phyloP scores from a whole-genome alignment of 1,139 yeast species.

The Candida labiduridarum region DNA sequence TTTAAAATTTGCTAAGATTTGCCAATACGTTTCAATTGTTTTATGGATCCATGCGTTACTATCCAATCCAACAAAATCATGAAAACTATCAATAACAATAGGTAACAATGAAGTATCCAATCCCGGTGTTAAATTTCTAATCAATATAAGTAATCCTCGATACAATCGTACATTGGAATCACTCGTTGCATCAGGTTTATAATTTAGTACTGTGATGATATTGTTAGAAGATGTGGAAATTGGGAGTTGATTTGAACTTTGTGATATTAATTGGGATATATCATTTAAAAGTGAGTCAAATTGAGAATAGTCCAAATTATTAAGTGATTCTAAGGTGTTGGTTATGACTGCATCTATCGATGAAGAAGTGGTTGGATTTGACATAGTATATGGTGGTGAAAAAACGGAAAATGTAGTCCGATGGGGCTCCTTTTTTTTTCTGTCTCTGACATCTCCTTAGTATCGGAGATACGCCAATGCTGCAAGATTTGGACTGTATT shows the following conservation, averaged over 20 bases:
- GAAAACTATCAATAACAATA: constrained; percentile 9
- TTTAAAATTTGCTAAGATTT: constrained; percentile 15
- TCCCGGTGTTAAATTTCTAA: constrained; percentile 12
- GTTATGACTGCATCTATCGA: constrained; percentile 2
- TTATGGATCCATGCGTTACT: constrained; percentile 9
- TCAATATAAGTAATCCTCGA: constrained; percentile 15
- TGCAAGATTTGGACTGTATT: no score
- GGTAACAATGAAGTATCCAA: constrained; percentile 6
- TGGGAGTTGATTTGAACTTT: not conserved
- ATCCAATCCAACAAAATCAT: not conserved
- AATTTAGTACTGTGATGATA: constrained; percentile 3
- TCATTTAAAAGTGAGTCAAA: constrained; percentile 4
- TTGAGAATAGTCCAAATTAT: not conserved
- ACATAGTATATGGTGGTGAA: no score
- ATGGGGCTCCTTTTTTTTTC: not conserved
- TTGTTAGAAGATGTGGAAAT: not conserved
- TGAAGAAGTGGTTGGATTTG: no score
- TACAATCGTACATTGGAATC: constrained; percentile 11
- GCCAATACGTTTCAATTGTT: constrained; percentile 14
- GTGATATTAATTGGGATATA: not conserved
- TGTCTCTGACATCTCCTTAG: no score
- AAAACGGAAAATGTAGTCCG: no score
- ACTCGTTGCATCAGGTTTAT: constrained; percentile 6
- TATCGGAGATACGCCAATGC: no score
- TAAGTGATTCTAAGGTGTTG: not conserved